Percentiles rank a stretch among this genome's conserved stretches.
These are phyloP conservation scores for Tricharina praecox DNA, from an alignment of 495 filamentous ascomycete genomes.

Conservation along the genomic window DNA sequence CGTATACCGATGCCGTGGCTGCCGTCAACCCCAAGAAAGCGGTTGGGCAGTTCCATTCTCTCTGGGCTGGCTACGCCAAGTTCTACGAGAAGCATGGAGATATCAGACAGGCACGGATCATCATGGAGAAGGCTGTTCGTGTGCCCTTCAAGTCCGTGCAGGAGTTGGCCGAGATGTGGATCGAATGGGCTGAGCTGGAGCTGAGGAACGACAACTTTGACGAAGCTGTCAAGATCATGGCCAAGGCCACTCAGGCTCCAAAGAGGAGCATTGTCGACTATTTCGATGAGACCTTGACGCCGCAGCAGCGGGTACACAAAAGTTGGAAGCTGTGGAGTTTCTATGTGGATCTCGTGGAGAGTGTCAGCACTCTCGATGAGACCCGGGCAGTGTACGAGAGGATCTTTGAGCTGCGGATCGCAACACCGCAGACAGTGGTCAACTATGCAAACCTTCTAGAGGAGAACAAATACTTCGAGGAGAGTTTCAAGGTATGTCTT, in stretches of 20 bases:
- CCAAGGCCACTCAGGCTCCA: slow-evolving; percentile 85
- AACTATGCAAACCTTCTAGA: slow-evolving; percentile 96
- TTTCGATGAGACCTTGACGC: slow-evolving; percentile 85
- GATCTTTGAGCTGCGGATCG: slow-evolving; percentile 96
- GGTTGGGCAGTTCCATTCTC: slow-evolving; percentile 77
- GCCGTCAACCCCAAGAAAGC: slow-evolving; percentile 91
- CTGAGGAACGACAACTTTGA: slow-evolving; percentile 92
- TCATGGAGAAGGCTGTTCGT: slow-evolving; percentile 95
- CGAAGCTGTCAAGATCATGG: slow-evolving; percentile 84
- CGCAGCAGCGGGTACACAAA: slow-evolving; percentile 94
- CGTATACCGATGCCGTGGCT: slow-evolving; percentile 86
- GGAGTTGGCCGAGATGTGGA: slow-evolving; percentile 95
- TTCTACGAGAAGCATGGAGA: slow-evolving; percentile 89
- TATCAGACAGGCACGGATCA: slow-evolving; percentile 65
- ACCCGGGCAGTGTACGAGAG: slow-evolving; percentile 88
- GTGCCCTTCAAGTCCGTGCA: slow-evolving; percentile 90
- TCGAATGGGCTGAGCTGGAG: slow-evolving; percentile 97
- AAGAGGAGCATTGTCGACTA: slow-evolving; percentile 94
- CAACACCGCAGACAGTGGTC: slow-evolving; percentile 93
- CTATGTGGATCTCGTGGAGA: slow-evolving; percentile 96
- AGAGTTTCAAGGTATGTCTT: slow-evolving; percentile 59
- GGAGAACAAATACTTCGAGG: slow-evolving; percentile 90
- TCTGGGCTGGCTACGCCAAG: slow-evolving; percentile 96
- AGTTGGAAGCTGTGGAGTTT: slow-evolving; percentile 99
- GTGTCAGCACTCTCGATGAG: slow-evolving; percentile 77